These are phyloP conservation scores for Digitaria exilis DNA, from an alignment of 202 grass and related monocot genomes.

Conservation along the genomic window DNA sequence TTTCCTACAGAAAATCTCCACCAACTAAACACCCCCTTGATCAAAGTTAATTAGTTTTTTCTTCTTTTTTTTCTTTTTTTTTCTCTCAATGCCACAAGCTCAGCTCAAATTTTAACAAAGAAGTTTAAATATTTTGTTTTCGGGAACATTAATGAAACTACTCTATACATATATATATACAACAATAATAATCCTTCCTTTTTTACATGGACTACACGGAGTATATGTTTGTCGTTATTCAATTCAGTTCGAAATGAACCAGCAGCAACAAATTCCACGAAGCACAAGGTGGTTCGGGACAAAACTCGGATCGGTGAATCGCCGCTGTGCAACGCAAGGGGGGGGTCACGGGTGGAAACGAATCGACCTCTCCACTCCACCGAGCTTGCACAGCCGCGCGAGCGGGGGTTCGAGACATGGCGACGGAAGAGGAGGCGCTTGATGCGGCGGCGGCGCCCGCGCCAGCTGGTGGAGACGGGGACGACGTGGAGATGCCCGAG, in stretches of 20 bases:
- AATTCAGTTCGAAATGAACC: too few relatives aligned
- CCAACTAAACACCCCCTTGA: too few relatives aligned
- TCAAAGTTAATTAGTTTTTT: too few relatives aligned
- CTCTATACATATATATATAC: not conserved
- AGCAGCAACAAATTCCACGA: not conserved
- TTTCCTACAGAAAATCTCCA: too few relatives aligned
- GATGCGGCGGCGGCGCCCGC: constrained; percentile 4
- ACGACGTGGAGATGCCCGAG: constrained; percentile 41
- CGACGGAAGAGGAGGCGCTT: constrained; percentile 61
- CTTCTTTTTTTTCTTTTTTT: too few relatives aligned
- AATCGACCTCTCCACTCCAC: not conserved
- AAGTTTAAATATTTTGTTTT: not conserved
- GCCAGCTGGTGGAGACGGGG: constrained; percentile 8
- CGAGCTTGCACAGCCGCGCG: not conserved
- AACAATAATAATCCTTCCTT: not conserved
- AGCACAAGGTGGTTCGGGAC: not conserved
- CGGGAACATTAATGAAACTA: not conserved
- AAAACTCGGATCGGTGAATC: not conserved
- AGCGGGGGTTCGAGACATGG: constrained; percentile 14
- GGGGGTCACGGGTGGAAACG: too few relatives aligned
- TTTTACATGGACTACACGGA: too few relatives aligned
- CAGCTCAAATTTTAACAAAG: not conserved
- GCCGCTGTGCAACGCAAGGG: not conserved
- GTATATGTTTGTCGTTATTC: too few relatives aligned
- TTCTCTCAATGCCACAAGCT: too few relatives aligned